phyloP scores from a whole-genome alignment of 257 asterid species.

The Scutellaria barbata region DNA sequence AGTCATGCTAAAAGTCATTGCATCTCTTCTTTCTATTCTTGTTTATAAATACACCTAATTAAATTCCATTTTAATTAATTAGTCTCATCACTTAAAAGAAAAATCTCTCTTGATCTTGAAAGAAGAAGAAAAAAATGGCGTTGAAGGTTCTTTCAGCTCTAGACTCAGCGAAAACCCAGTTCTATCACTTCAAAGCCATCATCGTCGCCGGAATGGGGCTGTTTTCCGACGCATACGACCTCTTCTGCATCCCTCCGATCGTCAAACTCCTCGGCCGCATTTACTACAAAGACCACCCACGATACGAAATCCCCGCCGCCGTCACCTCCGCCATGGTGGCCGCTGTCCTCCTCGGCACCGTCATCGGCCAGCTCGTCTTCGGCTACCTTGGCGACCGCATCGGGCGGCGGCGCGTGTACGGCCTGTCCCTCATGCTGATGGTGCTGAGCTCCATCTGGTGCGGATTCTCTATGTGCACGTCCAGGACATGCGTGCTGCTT shows the following conservation, averaged over 20 bases:
- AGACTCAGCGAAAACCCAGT: constrained; percentile 61
- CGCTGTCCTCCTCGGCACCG: constrained; percentile 57
- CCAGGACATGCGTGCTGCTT: constrained; percentile 50
- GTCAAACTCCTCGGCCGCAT: constrained; percentile 54
- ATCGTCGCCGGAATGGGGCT: constrained; percentile 68
- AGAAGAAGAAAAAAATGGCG: constrained; percentile 42
- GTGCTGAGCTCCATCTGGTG: constrained; percentile 56
- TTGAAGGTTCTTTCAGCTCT: constrained; percentile 55
- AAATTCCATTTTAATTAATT: neutral
- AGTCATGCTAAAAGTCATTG: too few relatives aligned
- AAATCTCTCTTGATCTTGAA: neutral
- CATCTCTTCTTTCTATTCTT: too few relatives aligned
- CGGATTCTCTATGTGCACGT: constrained; percentile 55
- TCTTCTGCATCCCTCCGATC: constrained; percentile 66
- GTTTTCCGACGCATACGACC: constrained; percentile 65
- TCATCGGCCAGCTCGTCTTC: constrained; percentile 50
- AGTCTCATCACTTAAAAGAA: too few relatives aligned
- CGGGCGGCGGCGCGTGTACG: constrained; percentile 62
- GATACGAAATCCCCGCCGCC: constrained; percentile 32
- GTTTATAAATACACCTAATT: neutral
- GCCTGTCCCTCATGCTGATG: constrained; percentile 55
- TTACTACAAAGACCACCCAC: constrained; percentile 32
- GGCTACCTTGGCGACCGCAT: constrained; percentile 57
- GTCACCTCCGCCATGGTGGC: constrained; percentile 47
- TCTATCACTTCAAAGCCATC: constrained; percentile 62